Evolutionary conservation across 1,284 basidiomycete genomes (phyloP).

Genomic region (Phellinidium pouzarii): DNA sequence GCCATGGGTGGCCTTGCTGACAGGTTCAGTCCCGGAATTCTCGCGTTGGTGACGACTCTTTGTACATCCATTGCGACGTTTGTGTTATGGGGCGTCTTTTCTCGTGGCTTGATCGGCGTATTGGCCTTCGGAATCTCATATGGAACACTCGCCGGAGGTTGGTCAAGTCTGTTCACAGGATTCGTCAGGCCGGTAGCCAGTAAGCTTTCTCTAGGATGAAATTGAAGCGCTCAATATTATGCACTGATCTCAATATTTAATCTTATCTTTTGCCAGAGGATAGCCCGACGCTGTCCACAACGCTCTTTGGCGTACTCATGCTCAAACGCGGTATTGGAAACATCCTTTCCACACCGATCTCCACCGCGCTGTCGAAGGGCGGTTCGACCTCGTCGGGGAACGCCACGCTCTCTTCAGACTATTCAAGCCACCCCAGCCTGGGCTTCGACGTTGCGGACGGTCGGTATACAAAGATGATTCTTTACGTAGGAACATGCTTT

Average conservation of each 20-base stretch:
- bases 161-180: conserved; percentile 31
- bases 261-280: conserved; percentile 26
- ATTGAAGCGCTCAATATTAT: neutral
- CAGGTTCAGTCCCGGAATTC: conserved; percentile 30
- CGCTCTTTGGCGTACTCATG: conserved; percentile 32
- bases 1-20: conserved; percentile 33
- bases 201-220: conserved; percentile 8
- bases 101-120: conserved; percentile 29
- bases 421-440: conserved; percentile 10
- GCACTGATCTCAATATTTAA: too few species aligned
- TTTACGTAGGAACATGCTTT: conserved; percentile 33
- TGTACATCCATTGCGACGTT: conserved; percentile 30
- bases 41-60: conserved; percentile 28
- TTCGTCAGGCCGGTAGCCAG: conserved; percentile 29
- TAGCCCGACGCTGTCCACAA: conserved; percentile 30
- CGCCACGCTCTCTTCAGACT: neutral
- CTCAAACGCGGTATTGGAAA: conserved; percentile 36
- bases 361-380: conserved; percentile 26
- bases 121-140: conserved; percentile 31
- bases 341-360: conserved; percentile 37
- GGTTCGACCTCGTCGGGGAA: neutral
- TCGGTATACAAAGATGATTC: conserved; percentile 29
- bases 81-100: conserved; percentile 35
- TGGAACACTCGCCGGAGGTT: conserved; percentile 32
- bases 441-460: conserved; percentile 32